Conservation (phyloP, 495 filamentous ascomycete species). For the Evernia prunastri region DNA sequence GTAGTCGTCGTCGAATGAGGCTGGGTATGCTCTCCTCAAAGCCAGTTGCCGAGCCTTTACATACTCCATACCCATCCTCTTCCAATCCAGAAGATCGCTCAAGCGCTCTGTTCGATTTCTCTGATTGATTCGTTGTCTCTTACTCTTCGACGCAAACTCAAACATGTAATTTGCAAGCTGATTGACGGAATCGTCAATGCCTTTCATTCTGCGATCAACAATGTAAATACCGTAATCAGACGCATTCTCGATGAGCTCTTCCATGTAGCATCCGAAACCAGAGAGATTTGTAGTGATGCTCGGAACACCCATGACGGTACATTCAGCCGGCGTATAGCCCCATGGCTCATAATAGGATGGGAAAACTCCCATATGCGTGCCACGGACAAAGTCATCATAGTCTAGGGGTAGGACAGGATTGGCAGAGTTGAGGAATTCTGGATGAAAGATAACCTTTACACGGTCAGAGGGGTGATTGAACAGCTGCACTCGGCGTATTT, state of each 20-base stretch:
- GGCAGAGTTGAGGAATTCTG: constrained; percentile 91
- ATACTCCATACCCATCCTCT: constrained; percentile 98
- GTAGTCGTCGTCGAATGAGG: constrained; percentile 67
- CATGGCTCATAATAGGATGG: constrained; percentile 98
- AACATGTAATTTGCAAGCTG: constrained; percentile 90
- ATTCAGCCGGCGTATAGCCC: constrained; percentile 98
- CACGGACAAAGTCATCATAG: constrained; percentile 97
- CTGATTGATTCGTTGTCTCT: constrained; percentile 95
- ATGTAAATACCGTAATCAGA: constrained; percentile 98
- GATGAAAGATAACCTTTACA: constrained; percentile 97
- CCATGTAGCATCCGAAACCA: constrained; percentile 99
- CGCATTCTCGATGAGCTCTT: constrained; percentile 96
- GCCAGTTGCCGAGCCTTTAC: constrained; percentile 94
- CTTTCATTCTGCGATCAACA: constrained; percentile 91
- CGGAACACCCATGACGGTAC: constrained; percentile 98
- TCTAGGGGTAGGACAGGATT: constrained; percentile 93
- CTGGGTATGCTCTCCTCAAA: constrained; percentile 83
- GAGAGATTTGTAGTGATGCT: constrained; percentile 98
- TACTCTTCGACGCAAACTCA: constrained; percentile 89
- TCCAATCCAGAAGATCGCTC: constrained; percentile 95
- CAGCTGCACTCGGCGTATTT: constrained; percentile 89
- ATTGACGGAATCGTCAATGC: constrained; percentile 94
- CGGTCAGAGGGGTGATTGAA: constrained; percentile 94
- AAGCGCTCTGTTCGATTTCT: constrained; percentile 94
- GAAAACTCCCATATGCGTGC: constrained; percentile 92